Percentiles rank a stretch among this genome's conserved stretches.
Evolutionary conservation across 2,329 filamentous ascomycete genomes (phyloP).

Genomic region (Aspergillus brunneoviolaceus): DNA sequence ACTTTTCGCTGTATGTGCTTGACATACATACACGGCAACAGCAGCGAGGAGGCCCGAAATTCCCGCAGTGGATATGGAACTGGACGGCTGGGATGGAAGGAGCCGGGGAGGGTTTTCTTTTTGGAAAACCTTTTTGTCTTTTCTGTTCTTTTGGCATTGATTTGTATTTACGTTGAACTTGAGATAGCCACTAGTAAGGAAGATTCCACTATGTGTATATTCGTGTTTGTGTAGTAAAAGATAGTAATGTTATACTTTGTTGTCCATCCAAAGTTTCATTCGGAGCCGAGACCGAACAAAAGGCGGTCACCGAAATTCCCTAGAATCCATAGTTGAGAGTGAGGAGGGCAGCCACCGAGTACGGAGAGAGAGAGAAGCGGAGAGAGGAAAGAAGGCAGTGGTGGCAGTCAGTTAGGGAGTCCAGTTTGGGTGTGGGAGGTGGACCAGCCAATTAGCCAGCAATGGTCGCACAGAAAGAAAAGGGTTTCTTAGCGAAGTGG

Average conservation of each 20-base stretch:
- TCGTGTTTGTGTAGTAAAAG: neutral
- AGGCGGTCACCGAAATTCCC: constrained; percentile 10
- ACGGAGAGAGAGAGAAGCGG: neutral
- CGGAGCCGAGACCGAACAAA: constrained; percentile 2
- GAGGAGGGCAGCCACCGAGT: neutral
- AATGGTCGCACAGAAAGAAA: constrained; percentile 1
- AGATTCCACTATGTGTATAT: neutral
- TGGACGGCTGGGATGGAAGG: neutral
- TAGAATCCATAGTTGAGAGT: neutral
- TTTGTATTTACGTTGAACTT: neutral
- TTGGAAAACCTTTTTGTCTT: neutral
- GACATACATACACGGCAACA: neutral
- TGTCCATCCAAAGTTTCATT: neutral
- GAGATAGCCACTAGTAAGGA: neutral
- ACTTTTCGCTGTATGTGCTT: neutral
- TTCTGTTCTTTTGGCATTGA: neutral
- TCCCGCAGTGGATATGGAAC: neutral
- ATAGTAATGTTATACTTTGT: neutral
- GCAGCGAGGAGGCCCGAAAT: constrained; percentile 5
- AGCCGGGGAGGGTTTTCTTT: neutral
- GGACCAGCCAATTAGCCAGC: neutral
- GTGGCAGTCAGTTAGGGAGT: neutral
- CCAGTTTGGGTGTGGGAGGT: neutral
- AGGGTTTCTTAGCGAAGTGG: neutral
- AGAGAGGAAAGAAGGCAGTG: neutral